Conservation (phyloP, 2,329 filamentous ascomycete genomes). For the Aspergillus sp. region DNA sequence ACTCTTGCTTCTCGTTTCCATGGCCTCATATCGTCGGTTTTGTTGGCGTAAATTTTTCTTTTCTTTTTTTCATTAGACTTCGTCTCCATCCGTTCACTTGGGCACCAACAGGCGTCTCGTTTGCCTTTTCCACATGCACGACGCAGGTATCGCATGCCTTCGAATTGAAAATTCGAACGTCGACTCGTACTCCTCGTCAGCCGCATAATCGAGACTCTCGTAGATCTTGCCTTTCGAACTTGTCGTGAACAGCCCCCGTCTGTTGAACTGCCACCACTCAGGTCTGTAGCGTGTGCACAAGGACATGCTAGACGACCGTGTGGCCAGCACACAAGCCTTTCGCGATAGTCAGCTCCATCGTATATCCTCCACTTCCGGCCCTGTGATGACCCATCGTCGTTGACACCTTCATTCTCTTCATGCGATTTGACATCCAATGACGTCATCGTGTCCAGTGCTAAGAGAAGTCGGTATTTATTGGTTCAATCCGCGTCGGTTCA, state of each 20-base stretch:
- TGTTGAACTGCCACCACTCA: neutral
- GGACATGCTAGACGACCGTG: slow-evolving; percentile 8
- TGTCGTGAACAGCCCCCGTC: too few species aligned
- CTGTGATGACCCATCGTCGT: neutral
- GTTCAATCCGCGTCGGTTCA: slow-evolving; percentile 40
- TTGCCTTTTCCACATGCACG: neutral
- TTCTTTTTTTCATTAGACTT: neutral
- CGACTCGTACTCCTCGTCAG: too few species aligned
- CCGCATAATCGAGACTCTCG: too few species aligned
- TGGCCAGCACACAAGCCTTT: slow-evolving; percentile 25
- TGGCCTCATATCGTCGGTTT: slow-evolving; percentile 24
- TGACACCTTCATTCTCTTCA: neutral
- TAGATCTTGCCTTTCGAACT: too few species aligned
- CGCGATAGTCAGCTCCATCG: slow-evolving; percentile 5
- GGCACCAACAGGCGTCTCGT: neutral
- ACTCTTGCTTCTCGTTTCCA: slow-evolving; percentile 29
- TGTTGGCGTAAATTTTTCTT: slow-evolving; percentile 3
- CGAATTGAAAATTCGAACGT: neutral
- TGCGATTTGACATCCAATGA: neutral
- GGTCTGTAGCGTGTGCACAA: neutral
- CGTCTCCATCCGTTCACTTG: neutral
- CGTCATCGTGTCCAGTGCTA: neutral
- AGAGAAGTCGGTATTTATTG: slow-evolving; percentile 17
- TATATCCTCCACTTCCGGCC: neutral
- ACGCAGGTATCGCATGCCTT: neutral